These are phyloP conservation scores for Daldinia bambusicola DNA, from an alignment of 495 filamentous ascomycete species.

Conservation along the genomic window DNA sequence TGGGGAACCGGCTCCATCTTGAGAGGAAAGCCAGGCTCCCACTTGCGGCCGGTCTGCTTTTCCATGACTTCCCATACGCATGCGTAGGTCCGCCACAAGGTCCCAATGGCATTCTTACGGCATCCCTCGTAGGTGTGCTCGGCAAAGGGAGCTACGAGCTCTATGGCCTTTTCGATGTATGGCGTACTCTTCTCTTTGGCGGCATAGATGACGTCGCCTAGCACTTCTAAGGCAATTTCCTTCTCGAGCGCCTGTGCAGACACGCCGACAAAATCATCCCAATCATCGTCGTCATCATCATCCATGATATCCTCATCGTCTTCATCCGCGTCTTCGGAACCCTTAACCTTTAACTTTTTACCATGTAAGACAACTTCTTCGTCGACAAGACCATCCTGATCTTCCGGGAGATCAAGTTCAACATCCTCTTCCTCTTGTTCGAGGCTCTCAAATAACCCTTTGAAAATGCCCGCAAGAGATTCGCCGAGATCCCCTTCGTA, in stretches of 20 bases:
- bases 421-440: conserved; percentile 90
- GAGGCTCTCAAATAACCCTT: conserved; percentile 83
- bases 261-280: conserved; percentile 80
- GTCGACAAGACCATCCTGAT: conserved; percentile 76
- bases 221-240: conserved; percentile 94
- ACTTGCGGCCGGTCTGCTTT: conserved; percentile 80
- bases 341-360: conserved; percentile 85
- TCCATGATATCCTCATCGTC: conserved; percentile 69
- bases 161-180: conserved; percentile 90
- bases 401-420: conserved; percentile 80
- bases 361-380: conserved; percentile 80
- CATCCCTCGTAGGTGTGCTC: conserved; percentile 95
- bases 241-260: conserved; percentile 93
- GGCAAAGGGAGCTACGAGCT: conserved; percentile 78
- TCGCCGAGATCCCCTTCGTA: conserved; percentile 90
- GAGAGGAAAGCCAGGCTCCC: conserved; percentile 88
- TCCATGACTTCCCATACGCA: conserved; percentile 89
- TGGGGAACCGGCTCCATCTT: conserved; percentile 79
- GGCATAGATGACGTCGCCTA: conserved; percentile 90
- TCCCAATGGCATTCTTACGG: conserved; percentile 87
- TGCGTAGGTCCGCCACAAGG: conserved; percentile 91
- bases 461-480: conserved; percentile 86
- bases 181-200: conserved; percentile 65
- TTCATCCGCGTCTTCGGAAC: conserved; percentile 63
- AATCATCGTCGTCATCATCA: conserved; percentile 78